Base-by-base conservation (phyloP, 2,329 filamentous ascomycete species). In the Aureobasidium sp. region DNA sequence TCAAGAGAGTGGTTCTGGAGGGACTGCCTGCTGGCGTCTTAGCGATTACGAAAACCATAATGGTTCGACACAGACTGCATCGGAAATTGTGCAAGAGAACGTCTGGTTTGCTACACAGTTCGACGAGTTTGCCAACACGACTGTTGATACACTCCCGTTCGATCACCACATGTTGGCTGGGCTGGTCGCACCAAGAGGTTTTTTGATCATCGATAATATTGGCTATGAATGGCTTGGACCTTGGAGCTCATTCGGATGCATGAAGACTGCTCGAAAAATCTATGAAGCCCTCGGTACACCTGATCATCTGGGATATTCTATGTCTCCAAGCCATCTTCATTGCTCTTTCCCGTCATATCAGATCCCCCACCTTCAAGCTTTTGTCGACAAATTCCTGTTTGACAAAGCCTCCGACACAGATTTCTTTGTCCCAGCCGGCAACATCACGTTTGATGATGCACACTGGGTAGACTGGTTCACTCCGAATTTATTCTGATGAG, bases 101-200 rank as follows among this genome's bases (percentile, higher is more conserved):
- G 81, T 84, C 25, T 87, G 84, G 84, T 85, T 86, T 77, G 82
- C 81, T 59, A 74, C 75, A 36, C 73, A 75, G 53, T 82, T 86
- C 70, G 77, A 86, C 71, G 63, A 71, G 5, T 83, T 82, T 71
- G 77, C 77, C 54, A 75, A 73, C 63, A 74, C 76, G 64, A 77
- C 79, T 25, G 50, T 54, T 2, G 74, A 68, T 57, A 74, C 71
- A 25, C 74, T 84, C 41, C 81, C 83, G 60, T 78, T 79, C 65
- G 83, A 85, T 69, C 83, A 85, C 72, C 83, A 86, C 72, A 72
- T 82, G 69, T 75, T 85, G 21, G 82, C 82, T 11, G 82, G 78
- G 32, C 73, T 85, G 63, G 75, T 83, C 42, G 81, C 81, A 2
- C 83, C 82, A 34, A 77, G 82, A 41, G 81, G 82, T 5, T 74